Evolutionary conservation across 306 rosid genomes (phyloP).

Genomic region (Castanopsis chinensis): DNA sequence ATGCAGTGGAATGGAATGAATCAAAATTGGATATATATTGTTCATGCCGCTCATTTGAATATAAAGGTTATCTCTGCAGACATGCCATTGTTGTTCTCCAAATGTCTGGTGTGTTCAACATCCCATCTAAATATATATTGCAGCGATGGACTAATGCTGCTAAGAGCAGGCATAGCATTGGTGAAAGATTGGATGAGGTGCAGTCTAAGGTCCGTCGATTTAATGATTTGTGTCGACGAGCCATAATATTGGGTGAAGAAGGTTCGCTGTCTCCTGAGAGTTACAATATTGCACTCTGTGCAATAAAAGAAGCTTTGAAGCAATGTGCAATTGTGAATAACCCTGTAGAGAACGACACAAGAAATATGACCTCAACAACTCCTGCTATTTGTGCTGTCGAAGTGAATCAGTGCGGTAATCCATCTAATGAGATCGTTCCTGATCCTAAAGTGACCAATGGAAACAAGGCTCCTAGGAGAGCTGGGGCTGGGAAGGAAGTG

Average conservation of each 20-base stretch:
- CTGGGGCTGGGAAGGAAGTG: constrained; percentile 29
- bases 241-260: constrained; percentile 67
- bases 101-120: constrained; percentile 63
- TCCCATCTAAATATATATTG: constrained; percentile 55
- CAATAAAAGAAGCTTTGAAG: constrained; percentile 46
- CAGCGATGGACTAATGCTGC: constrained; percentile 67
- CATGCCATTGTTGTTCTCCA: constrained; percentile 62
- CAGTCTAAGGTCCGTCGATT: constrained; percentile 58
- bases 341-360: constrained; percentile 37
- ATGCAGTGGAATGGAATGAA: constrained; percentile 50
- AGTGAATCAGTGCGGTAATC: constrained; percentile 28
- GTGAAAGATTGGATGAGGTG: constrained; percentile 59
- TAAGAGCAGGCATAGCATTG: constrained; percentile 49
- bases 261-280: constrained; percentile 60
- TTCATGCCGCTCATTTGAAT: constrained; percentile 62
- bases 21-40: constrained; percentile 53
- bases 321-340: constrained; percentile 43
- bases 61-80: constrained; percentile 55
- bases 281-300: constrained; percentile 46
- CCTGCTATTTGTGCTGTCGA: constrained; percentile 35
- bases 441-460: constrained; percentile 30
- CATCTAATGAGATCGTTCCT: constrained; percentile 22
- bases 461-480: constrained; percentile 35
- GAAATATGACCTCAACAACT: constrained; percentile 24
- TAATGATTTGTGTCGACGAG: constrained; percentile 58